A percentile compares a stretch with the other conserved stretches of the same genome.
These are phyloP conservation scores for Lactarius tabidus DNA, from an alignment of 768 basidiomycete species.

Conservation along the genomic window DNA sequence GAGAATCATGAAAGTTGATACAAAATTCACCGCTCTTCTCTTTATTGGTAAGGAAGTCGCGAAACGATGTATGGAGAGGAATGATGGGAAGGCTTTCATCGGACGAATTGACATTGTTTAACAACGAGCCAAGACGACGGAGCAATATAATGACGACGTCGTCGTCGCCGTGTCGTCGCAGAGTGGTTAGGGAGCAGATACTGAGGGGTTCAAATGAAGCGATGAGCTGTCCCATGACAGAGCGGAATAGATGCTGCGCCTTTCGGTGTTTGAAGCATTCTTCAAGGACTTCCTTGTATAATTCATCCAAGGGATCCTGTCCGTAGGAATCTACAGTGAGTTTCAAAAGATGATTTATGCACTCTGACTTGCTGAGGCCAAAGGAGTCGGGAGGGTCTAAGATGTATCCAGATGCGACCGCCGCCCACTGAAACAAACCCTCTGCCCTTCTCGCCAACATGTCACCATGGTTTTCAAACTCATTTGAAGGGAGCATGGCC, in stretches of 20 bases:
- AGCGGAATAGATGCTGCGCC: not conserved
- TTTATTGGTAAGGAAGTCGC: not conserved
- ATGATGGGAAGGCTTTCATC: not conserved
- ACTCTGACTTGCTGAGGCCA: not conserved
- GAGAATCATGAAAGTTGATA: not conserved
- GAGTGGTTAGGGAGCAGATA: no score
- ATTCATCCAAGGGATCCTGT: not conserved
- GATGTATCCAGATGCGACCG: not conserved
- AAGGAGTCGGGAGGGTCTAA: not conserved
- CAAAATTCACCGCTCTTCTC: not conserved
- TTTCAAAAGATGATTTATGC: not conserved
- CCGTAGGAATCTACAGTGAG: not conserved
- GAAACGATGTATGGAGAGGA: not conserved
- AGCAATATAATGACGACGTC: not conserved
- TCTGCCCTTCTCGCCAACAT: not conserved
- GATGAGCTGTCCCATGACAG: not conserved
- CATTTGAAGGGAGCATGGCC: not conserved
- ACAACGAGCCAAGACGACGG: not conserved
- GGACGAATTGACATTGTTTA: not conserved
- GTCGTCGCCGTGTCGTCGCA: no score
- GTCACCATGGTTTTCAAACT: not conserved
- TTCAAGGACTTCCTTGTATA: not conserved
- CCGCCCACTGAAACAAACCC: constrained; percentile 1
- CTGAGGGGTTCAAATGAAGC: not conserved
- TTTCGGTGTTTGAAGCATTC: not conserved